A percentile compares a stretch with the other conserved stretches of the same genome.
phyloP scores from a whole-genome alignment of 441 rosid genomes.

The Euphorbia corollata region DNA sequence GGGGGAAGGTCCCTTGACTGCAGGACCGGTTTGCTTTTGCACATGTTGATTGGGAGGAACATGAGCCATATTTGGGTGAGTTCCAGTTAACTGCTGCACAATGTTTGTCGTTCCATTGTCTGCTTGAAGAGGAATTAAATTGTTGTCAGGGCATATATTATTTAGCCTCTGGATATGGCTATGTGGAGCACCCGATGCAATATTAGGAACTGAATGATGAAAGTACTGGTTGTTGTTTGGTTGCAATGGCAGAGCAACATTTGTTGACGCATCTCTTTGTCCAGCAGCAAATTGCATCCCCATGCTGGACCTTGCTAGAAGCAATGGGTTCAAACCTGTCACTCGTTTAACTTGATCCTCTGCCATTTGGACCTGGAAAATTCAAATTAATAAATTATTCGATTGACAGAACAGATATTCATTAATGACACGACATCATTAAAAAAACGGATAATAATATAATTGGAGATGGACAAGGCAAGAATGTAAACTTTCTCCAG shows the following conservation, averaged over 20 bases:
- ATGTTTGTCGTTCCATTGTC: conserved; percentile 26
- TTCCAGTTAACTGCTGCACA: conserved; percentile 21
- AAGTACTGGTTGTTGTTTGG: conserved; percentile 44
- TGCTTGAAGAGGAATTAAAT: conserved; percentile 29
- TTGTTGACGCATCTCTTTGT: conserved; percentile 37
- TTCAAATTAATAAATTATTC: conserved; percentile 18
- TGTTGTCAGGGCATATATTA: conserved; percentile 27
- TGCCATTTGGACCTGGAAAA: conserved; percentile 89
- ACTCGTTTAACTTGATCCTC: conserved; percentile 89
- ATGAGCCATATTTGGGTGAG: conserved; percentile 4
- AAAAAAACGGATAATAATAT: not conserved
- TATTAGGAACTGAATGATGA: conserved; percentile 42
- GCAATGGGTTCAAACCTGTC: conserved; percentile 74
- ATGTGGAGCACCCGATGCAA: conserved; percentile 28
- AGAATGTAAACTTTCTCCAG: not conserved
- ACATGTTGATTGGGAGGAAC: conserved; percentile 23
- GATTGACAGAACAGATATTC: not conserved
- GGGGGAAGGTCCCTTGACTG: conserved; percentile 14
- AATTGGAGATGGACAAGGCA: not conserved
- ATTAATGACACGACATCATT: not conserved
- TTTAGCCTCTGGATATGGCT: conserved; percentile 33
- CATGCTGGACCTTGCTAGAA: conserved; percentile 46
- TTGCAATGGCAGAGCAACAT: conserved; percentile 38
- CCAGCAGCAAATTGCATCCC: conserved; percentile 48
- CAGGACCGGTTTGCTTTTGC: conserved; percentile 25